phyloP scores from a whole-genome alignment of 371 early-diverging fungal species.

The Rhizopus delemar region DNA sequence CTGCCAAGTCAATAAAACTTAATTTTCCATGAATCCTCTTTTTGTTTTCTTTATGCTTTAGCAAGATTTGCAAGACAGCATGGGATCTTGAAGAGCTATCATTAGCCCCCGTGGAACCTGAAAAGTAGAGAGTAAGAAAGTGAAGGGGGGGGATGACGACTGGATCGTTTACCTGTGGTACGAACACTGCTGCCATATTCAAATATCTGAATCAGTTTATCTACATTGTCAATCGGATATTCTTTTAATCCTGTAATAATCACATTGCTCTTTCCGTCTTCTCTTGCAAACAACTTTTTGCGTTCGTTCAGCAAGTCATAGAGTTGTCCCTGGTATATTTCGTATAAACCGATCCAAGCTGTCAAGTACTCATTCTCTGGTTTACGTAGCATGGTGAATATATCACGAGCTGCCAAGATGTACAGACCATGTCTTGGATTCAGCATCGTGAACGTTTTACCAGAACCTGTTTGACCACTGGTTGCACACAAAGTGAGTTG shows the following conservation, averaged over 20 bases:
- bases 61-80: constrained; percentile 91
- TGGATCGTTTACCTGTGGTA: constrained; percentile 70
- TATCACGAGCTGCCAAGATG: constrained; percentile 88
- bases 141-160: too few relatives aligned
- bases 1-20: constrained; percentile 95
- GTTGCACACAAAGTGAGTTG: not conserved
- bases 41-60: constrained; percentile 62
- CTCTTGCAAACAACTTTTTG: constrained; percentile 89
- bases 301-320: constrained; percentile 91
- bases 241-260: constrained; percentile 86
- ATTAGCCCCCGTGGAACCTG: constrained; percentile 80
- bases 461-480: constrained; percentile 93
- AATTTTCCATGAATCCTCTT: constrained; percentile 67
- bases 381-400: constrained; percentile 74
- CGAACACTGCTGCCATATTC: constrained; percentile 87
- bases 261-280: constrained; percentile 93
- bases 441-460: constrained; percentile 99
- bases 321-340: constrained; percentile 95
- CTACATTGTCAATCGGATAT: constrained; percentile 77
- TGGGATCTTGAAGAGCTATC: constrained; percentile 77
- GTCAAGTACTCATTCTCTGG: constrained; percentile 76
- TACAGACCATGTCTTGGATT: constrained; percentile 86
- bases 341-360: constrained; percentile 89
- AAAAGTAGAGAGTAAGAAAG: not conserved
- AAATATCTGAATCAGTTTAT: constrained; percentile 88